phyloP scores from a whole-genome alignment of 2,329 filamentous ascomycete species.

The Fusarium tjaetaba region DNA sequence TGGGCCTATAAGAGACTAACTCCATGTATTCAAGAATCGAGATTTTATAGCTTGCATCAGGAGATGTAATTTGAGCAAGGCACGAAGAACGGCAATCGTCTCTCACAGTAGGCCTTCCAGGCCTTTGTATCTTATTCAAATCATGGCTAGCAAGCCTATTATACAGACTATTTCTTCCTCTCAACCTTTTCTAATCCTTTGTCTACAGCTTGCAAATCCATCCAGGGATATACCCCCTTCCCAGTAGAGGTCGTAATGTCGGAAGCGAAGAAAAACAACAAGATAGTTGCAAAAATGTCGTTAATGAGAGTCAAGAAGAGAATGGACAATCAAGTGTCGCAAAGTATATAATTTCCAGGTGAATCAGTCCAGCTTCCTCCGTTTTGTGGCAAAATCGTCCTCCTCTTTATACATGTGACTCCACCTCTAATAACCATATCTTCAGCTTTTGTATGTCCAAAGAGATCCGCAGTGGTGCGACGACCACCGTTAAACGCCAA shows the following conservation, averaged over 20 bases:
- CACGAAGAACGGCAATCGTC: background rate
- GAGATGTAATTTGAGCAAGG: background rate
- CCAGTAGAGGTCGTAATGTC: constrained; percentile 29
- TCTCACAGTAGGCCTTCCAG: constrained; percentile 17
- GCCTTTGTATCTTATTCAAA: constrained; percentile 36
- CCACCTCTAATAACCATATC: constrained; percentile 21
- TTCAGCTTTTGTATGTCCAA: constrained; percentile 32
- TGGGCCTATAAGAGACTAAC: background rate
- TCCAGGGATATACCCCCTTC: constrained; percentile 18
- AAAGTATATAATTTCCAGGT: constrained; percentile 22
- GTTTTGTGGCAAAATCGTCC: constrained; percentile 9
- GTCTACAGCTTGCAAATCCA: constrained; percentile 11
- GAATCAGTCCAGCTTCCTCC: constrained; percentile 28
- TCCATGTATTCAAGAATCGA: background rate
- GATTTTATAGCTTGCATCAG: background rate
- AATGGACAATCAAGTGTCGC: constrained; percentile 35
- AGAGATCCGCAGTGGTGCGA: constrained; percentile 36
- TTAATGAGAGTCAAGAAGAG: constrained; percentile 38
- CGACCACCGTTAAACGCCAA: constrained; percentile 43
- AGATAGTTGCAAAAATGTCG: constrained; percentile 13
- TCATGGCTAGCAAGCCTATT: constrained; percentile 31
- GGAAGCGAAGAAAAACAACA: constrained; percentile 5
- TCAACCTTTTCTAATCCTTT: background rate
- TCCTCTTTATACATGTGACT: constrained; percentile 21
- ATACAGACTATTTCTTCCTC: constrained; percentile 30